Percentiles rank a stretch among this genome's conserved stretches.
Conservation (phyloP, 108 stramenopile species). For the Schizochytrium sp. region DNA sequence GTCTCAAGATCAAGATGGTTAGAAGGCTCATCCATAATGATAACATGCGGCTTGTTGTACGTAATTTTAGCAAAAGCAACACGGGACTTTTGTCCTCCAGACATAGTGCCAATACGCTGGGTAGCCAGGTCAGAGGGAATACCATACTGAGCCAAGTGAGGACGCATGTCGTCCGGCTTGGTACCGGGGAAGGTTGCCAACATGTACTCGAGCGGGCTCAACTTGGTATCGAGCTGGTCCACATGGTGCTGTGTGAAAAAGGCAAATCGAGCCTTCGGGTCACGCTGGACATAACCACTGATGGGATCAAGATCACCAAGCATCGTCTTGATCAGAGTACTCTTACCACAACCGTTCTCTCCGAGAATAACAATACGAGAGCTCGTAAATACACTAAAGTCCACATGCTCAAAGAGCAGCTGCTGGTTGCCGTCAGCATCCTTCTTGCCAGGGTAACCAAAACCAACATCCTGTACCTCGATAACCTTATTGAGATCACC, state of each 20-base stretch:
- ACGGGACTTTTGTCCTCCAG: conserved; percentile 94
- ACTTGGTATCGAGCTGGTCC: conserved; percentile 88
- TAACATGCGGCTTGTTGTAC: conserved; percentile 91
- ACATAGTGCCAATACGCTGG: conserved; percentile 91
- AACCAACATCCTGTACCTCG: conserved; percentile 92
- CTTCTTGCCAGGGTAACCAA: conserved; percentile 85
- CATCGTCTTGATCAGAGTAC: conserved; percentile 91
- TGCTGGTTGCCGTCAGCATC: conserved; percentile 75
- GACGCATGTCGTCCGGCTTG: conserved; percentile 88
- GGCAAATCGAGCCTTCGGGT: conserved; percentile 88
- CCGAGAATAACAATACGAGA: conserved; percentile 89
- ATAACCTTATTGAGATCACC: conserved; percentile 82
- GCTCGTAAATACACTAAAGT: conserved; percentile 90
- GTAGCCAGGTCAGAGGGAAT: conserved; percentile 90
- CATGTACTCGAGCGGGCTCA: conserved; percentile 91
- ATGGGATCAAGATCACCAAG: conserved; percentile 85
- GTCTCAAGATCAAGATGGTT: conserved; percentile 92
- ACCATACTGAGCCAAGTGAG: conserved; percentile 89
- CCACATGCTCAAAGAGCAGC: conserved; percentile 87
- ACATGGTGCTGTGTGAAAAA: conserved; percentile 96
- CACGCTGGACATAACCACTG: conserved; percentile 84
- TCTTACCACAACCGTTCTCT: conserved; percentile 89
- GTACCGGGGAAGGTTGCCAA: conserved; percentile 83
- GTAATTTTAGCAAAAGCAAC: conserved; percentile 95
- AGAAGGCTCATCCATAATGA: conserved; percentile 95